Evolutionary conservation across 805 yeast genomes (phyloP), one percentile per base, ranked within the genome.

Genomic region (Ogataea kodamae): DNA sequence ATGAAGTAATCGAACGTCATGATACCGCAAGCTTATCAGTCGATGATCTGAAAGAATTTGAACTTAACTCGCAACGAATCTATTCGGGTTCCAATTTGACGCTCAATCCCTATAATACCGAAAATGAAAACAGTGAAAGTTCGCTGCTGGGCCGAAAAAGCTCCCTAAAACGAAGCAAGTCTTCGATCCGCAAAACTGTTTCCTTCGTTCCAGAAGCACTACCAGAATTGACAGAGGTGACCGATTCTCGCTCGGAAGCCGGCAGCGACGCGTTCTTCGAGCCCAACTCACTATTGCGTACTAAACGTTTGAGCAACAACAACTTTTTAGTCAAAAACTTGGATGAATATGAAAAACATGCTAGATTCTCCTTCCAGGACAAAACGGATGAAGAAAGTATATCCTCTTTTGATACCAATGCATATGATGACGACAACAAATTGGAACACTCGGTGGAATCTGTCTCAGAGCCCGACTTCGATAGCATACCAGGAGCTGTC

Each of bases 1-100:
- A 90, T 60, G 96, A 86, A 57, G 86, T 81, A 37, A 54, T 72
- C 18, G 81, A 74, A 49, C 56, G 64, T 37, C 46, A 53, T 18
- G 49, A 48, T 8, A 43, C 41, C 6, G 40, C 42, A 4, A 39
- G 41, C 9, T 33, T 52, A 11, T 43, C 54, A 6, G 40, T 40
- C 9, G 59, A 55, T 9, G 59, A 58, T 28, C 28, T 48, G 16
- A 46, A 49, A 32, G 39, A 45, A 18, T 54, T 57, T 33, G 47
- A 44, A 25, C 25, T 42, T 1, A 51, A 52, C 28, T 45, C 48
- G 4, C 47, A 46, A 22, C 28, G 39, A 12, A 30, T 40, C 12
- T 47, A 42, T 29, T 43, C 37, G 19, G 43, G 37, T 4, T 35
- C 45, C 10, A 40, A 41, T 18, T 20, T 43, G 20, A 38, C 44